Percentiles rank a stretch among this genome's conserved stretches.
Evolutionary conservation across 1,284 basidiomycete genomes (phyloP).

Genomic region (Tilletia indica): DNA sequence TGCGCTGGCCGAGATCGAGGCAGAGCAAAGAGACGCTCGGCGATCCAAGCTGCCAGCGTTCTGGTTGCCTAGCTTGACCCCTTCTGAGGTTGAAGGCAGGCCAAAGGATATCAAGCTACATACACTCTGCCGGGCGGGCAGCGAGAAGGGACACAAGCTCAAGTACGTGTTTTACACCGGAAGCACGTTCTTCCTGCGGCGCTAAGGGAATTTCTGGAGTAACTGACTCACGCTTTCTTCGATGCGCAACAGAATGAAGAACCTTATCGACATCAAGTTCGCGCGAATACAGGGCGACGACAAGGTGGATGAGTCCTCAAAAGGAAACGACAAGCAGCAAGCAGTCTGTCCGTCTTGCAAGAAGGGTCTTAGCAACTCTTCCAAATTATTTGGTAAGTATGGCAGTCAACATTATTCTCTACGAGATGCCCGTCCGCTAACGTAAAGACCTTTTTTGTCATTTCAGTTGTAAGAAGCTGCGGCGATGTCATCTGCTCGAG

Average conservation of each 20-base stretch:
- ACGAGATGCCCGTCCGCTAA: no score
- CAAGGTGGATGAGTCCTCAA: not conserved
- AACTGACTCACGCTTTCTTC: not conserved
- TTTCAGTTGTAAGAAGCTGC: constrained; percentile 62
- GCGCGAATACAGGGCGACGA: constrained; percentile 22
- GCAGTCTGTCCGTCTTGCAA: constrained; percentile 65
- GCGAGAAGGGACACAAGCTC: constrained; percentile 18
- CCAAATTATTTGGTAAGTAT: constrained; percentile 7
- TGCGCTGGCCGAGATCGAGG: constrained; percentile 75
- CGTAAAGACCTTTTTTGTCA: not conserved
- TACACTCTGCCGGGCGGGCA: constrained; percentile 76
- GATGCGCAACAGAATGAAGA: constrained; percentile 65
- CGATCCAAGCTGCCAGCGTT: constrained; percentile 87
- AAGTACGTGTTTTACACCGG: not conserved
- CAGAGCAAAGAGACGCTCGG: constrained; percentile 72
- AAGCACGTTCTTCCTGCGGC: not conserved
- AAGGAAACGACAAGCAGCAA: not conserved
- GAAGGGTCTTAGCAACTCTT: constrained; percentile 62
- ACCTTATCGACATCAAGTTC: constrained; percentile 73
- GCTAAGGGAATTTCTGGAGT: not conserved
- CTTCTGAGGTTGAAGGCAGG: constrained; percentile 49
- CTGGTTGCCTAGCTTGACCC: constrained; percentile 62
- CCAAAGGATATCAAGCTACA: constrained; percentile 73
- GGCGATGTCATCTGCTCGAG: constrained; percentile 80
- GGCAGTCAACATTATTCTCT: not conserved